A percentile compares a stretch with the other conserved stretches of the same genome.
phyloP scores from a whole-genome alignment of 192 early-diverging fungal genomes.

The Globomyces pollinis-pini region DNA sequence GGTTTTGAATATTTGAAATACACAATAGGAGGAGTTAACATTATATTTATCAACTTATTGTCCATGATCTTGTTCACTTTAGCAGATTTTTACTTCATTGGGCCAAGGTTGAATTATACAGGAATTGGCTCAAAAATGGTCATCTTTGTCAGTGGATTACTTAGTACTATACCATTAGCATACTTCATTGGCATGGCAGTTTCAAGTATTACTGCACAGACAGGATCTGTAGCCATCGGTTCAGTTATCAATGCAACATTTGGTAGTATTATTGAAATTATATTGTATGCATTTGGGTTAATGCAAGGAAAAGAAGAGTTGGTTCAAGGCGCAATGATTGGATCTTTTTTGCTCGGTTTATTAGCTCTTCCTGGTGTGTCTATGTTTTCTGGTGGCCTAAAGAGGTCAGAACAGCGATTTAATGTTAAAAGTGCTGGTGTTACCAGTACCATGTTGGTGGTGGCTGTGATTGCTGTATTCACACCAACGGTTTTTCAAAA shows the following conservation, averaged over 20 bases:
- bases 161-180: conserved; percentile 81
- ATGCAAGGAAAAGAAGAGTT: conserved; percentile 77
- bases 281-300: conserved; percentile 84
- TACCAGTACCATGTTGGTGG: conserved; percentile 91
- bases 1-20: conserved; percentile 97
- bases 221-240: conserved; percentile 77
- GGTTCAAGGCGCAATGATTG: conserved; percentile 88
- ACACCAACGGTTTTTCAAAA: conserved; percentile 93
- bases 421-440: conserved; percentile 93
- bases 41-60: conserved; percentile 90
- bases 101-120: conserved; percentile 40
- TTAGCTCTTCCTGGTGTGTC: conserved; percentile 86
- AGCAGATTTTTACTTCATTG: conserved; percentile 68
- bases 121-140: conserved; percentile 46
- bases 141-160: conserved; percentile 62
- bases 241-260: conserved; percentile 98
- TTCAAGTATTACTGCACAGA: conserved; percentile 92
- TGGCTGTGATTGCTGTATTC: conserved; percentile 86
- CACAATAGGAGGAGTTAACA: conserved; percentile 93
- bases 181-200: conserved; percentile 98
- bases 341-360: conserved; percentile 81
- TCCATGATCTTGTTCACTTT: conserved; percentile 77
- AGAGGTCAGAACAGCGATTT: conserved; percentile 87
- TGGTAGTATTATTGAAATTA: conserved; percentile 92
- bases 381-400: conserved; percentile 89